Evolutionary conservation across 164 flowering plant genomes (phyloP).

Genomic region (Santalum album): DNA sequence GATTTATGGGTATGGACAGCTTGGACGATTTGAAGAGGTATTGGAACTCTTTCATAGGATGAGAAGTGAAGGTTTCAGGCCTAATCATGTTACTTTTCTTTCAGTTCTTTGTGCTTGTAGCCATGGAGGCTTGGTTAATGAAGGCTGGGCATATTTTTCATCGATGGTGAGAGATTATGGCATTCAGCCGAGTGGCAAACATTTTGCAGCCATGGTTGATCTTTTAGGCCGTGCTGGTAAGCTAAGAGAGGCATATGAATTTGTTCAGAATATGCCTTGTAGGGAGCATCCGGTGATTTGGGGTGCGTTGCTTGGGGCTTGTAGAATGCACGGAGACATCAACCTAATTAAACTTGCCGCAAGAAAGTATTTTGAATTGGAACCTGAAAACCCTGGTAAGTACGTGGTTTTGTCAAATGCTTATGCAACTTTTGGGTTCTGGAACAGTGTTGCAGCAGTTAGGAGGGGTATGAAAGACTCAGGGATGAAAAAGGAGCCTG

Average conservation of each 20-base stretch:
- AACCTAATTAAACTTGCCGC: conserved; percentile 52
- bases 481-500: conserved; percentile 66
- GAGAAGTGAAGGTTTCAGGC: conserved; percentile 53
- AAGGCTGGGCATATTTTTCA: conserved; percentile 46
- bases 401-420: conserved; percentile 61
- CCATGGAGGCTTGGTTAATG: conserved; percentile 56
- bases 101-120: conserved; percentile 74
- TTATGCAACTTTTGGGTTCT: conserved; percentile 58
- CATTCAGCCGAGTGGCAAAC: conserved; percentile 53
- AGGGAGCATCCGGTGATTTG: conserved; percentile 53
- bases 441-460: conserved; percentile 56
- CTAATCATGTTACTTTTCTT: conserved; percentile 68
- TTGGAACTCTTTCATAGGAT: conserved; percentile 44
- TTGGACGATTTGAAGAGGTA: conserved; percentile 55
- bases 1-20: conserved; percentile 67
- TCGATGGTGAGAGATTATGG: conserved; percentile 58
- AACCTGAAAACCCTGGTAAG: conserved; percentile 61
- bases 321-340: conserved; percentile 52
- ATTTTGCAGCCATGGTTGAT: conserved; percentile 74
- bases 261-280: conserved; percentile 48
- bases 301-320: conserved; percentile 77
- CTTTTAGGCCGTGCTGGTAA: conserved; percentile 72
- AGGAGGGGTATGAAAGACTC: conserved; percentile 50
- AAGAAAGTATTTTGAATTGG: conserved; percentile 48
- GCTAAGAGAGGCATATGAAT: conserved; percentile 56